Percentiles rank a stretch among this genome's conserved stretches.
Evolutionary conservation across 352 stramenopile genomes (phyloP).

Genomic region (Globisporangium acanthophoron): DNA sequence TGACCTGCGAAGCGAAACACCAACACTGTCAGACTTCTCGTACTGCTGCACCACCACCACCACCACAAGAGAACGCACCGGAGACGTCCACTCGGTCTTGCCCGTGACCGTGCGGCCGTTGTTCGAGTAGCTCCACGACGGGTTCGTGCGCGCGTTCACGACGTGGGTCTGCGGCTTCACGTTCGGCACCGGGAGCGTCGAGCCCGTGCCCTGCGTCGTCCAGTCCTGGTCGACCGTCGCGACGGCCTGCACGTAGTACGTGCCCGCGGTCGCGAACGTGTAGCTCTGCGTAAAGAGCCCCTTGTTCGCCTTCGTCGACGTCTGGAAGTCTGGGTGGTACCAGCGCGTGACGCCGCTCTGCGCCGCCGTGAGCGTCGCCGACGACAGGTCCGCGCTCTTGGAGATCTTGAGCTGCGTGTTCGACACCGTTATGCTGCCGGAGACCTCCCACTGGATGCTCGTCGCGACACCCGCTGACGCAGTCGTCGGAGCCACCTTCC

Average conservation of each 20-base stretch:
- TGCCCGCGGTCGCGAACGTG: constrained; percentile 30
- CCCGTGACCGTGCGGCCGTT: constrained; percentile 49
- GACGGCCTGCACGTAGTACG: constrained; percentile 54
- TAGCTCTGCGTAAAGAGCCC: constrained; percentile 35
- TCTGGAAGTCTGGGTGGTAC: constrained; percentile 51
- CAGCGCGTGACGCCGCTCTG: constrained; percentile 52
- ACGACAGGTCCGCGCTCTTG: constrained; percentile 23
- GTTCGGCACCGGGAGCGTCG: constrained; percentile 28
- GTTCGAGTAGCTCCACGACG: constrained; percentile 40
- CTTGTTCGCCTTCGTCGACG: constrained; percentile 33
- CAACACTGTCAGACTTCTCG: not conserved
- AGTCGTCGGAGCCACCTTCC: constrained; percentile 25
- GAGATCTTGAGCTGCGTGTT: constrained; percentile 47
- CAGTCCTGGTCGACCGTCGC: constrained; percentile 67
- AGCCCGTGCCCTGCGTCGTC: constrained; percentile 37
- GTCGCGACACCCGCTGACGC: constrained; percentile 8
- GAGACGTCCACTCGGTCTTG: constrained; percentile 46
- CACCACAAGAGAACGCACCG: constrained; percentile 13
- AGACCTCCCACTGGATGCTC: constrained; percentile 50
- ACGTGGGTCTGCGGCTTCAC: constrained; percentile 65
- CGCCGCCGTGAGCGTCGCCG: constrained; percentile 16
- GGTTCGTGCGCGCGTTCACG: constrained; percentile 67
- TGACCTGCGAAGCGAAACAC: not conserved
- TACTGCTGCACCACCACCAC: not conserved
- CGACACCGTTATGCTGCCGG: constrained; percentile 54